A percentile compares a stretch with the other conserved stretches of the same genome.
Evolutionary conservation across 345 rosid species (phyloP).

Genomic region (Litchi chinensis): DNA sequence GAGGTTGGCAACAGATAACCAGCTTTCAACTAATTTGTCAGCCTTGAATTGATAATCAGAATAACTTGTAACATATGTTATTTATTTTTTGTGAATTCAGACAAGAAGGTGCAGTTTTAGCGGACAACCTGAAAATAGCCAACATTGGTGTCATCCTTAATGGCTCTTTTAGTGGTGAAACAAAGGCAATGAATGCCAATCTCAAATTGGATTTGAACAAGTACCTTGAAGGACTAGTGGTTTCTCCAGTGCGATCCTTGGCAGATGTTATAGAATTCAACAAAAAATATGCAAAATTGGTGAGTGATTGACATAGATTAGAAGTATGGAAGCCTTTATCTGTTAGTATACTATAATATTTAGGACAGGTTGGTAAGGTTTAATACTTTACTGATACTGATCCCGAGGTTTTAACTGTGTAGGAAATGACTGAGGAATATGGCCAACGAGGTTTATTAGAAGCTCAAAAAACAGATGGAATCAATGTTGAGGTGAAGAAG

Average conservation of each 20-base stretch:
- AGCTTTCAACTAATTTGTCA: not conserved
- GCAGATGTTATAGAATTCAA: slow-evolving; percentile 30
- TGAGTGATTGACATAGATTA: not conserved
- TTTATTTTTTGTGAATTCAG: slow-evolving; percentile 8
- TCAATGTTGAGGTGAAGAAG: slow-evolving; percentile 27
- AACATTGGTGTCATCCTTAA: slow-evolving; percentile 6
- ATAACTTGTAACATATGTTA: not conserved
- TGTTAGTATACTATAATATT: too few relatives aligned
- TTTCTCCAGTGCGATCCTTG: slow-evolving; percentile 41
- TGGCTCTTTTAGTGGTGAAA: slow-evolving; percentile 20
- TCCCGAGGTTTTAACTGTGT: not conserved
- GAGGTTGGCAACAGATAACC: slow-evolving; percentile 21
- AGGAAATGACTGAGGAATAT: slow-evolving; percentile 39
- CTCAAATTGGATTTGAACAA: slow-evolving; percentile 40
- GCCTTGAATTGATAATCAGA: not conserved
- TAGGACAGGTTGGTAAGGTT: too few relatives aligned
- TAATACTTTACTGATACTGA: not conserved
- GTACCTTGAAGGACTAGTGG: slow-evolving; percentile 31
- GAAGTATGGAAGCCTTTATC: too few relatives aligned
- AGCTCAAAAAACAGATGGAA: not conserved
- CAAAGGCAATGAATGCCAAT: slow-evolving; percentile 21
- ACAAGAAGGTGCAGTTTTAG: slow-evolving; percentile 38
- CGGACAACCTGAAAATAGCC: slow-evolving; percentile 31
- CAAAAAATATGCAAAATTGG: not conserved
- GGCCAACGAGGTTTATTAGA: slow-evolving; percentile 19